Conservation (phyloP, 116 monocot genomes). For the Zostera marina region DNA sequence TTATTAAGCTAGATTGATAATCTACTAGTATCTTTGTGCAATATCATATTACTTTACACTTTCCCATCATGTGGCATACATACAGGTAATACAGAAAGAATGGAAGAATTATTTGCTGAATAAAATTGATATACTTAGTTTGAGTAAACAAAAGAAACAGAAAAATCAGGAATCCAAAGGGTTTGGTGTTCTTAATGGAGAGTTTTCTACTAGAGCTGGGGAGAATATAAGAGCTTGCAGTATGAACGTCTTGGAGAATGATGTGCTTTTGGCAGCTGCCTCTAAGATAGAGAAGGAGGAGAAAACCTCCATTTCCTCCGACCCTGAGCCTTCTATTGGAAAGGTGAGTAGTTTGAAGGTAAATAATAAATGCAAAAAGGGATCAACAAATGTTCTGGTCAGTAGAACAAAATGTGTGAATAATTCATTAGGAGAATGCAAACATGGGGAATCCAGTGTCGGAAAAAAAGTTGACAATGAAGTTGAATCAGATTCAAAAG, state of each 20-base stretch:
- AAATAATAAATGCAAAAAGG: conserved; percentile 12
- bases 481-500: conserved; percentile 8
- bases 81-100: conserved; percentile 72
- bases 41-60: too few relatives aligned
- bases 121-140: conserved; percentile 60
- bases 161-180: conserved; percentile 65
- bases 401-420: conserved; percentile 12
- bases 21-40: too few relatives aligned
- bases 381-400: conserved; percentile 5
- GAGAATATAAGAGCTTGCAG: conserved; percentile 39
- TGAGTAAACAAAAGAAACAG: conserved; percentile 44
- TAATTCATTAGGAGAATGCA: background rate
- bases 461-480: conserved; percentile 7
- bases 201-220: conserved; percentile 17
- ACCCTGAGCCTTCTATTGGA: conserved; percentile 9
- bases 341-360: conserved; percentile 10
- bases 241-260: conserved; percentile 63
- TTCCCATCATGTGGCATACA: background rate
- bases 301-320: conserved; percentile 12
- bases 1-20: too few relatives aligned
- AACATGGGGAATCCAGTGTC: conserved; percentile 1
- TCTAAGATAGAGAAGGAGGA: conserved; percentile 26
- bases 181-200: conserved; percentile 81
- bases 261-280: conserved; percentile 74
- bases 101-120: conserved; percentile 93